Evolutionary conservation across 495 filamentous ascomycete species (phyloP).

Genomic region (Penicillium steckii): DNA sequence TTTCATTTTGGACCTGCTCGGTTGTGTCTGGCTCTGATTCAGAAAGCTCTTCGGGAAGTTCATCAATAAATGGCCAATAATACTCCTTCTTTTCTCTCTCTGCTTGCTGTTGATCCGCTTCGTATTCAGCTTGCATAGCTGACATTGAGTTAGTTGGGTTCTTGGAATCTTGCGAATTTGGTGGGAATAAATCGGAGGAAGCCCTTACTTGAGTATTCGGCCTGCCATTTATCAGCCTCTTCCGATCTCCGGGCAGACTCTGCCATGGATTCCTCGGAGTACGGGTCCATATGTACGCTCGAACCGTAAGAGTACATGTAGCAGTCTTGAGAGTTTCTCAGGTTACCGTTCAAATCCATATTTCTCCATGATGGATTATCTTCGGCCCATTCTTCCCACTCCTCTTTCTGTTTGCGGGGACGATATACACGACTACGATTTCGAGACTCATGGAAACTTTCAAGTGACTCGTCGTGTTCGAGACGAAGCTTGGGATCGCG

Average conservation of each 20-base stretch:
- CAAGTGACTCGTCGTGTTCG: constrained; percentile 22
- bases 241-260: constrained; percentile 16
- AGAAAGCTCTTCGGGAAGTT: too few relatives aligned
- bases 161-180: background rate
- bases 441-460: background rate
- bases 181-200: constrained; percentile 4
- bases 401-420: too few relatives aligned
- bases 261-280: constrained; percentile 22
- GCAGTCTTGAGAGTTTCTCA: constrained; percentile 1
- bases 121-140: constrained; percentile 6
- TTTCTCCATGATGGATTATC: too few relatives aligned
- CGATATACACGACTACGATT: too few relatives aligned
- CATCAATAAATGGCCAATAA: too few relatives aligned
- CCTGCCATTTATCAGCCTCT: constrained; percentile 15
- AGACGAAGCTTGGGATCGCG: constrained; percentile 28
- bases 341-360: background rate
- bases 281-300: constrained; percentile 35
- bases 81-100: background rate
- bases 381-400: too few relatives aligned
- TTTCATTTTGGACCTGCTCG: too few relatives aligned
- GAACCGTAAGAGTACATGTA: constrained; percentile 32
- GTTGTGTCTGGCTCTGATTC: too few relatives aligned
- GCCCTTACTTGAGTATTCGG: constrained; percentile 5
- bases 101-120: constrained; percentile 1
- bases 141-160: background rate